phyloP scores from a whole-genome alignment of 257 asterid species.

The Penstemon newberryi region DNA sequence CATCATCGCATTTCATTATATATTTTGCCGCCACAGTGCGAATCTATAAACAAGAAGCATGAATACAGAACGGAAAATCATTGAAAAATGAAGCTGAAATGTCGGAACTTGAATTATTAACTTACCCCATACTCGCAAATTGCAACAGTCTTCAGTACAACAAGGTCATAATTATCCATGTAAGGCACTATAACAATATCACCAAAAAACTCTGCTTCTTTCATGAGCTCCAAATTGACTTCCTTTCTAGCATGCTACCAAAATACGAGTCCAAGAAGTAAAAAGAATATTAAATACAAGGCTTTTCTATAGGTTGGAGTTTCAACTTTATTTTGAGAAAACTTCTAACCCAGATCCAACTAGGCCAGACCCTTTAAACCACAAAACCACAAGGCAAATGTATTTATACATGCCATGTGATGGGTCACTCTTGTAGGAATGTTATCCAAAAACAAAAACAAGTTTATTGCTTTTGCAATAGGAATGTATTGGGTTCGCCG shows the following conservation, averaged over 20 bases:
- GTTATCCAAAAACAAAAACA: no score
- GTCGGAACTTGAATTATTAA: conserved; percentile 17
- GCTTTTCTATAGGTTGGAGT: conserved; percentile 19
- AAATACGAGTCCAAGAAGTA: conserved; percentile 15
- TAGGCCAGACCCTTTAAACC: no score
- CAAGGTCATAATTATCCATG: conserved; percentile 95
- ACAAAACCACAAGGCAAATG: no score
- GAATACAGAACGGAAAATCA: conserved; percentile 18
- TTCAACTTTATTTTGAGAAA: not conserved
- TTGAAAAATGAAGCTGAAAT: conserved; percentile 19
- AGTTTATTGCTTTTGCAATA: no score
- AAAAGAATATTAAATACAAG: conserved; percentile 22
- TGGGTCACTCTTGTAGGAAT: no score
- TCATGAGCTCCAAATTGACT: conserved; percentile 79
- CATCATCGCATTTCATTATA: conserved; percentile 96
- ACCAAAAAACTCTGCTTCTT: conserved; percentile 88
- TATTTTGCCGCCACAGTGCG: conserved; percentile 67
- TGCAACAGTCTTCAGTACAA: conserved; percentile 87
- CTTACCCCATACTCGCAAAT: conserved; percentile 98
- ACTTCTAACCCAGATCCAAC: no score
- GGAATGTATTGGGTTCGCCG: no score
- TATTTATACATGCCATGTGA: no score
- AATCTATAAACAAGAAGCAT: conserved; percentile 47
- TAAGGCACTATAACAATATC: conserved; percentile 92
- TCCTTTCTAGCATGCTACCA: conserved; percentile 86